These are phyloP conservation scores for Russula compacta DNA, from an alignment of 768 basidiomycete species.

Conservation along the genomic window DNA sequence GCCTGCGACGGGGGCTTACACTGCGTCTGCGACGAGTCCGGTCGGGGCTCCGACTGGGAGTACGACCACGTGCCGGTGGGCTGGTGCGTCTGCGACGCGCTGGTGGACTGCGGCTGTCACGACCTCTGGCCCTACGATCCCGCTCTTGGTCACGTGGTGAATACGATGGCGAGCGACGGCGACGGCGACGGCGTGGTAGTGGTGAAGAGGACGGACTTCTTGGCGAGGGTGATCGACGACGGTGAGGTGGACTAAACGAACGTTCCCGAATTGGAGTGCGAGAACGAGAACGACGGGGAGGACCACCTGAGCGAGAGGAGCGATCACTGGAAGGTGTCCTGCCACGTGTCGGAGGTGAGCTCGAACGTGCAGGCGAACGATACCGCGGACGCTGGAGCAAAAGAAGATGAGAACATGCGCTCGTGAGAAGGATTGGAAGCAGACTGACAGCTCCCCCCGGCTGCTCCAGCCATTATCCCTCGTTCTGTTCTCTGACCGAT, in stretches of 20 bases:
- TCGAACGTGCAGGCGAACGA: slow-evolving; percentile 34
- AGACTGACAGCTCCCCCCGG: slow-evolving; percentile 47
- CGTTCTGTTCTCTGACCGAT: slow-evolving; percentile 31
- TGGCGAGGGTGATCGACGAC: slow-evolving; percentile 21
- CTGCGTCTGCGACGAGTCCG: slow-evolving; percentile 37
- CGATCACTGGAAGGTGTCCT: slow-evolving; percentile 27
- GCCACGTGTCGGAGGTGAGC: slow-evolving; percentile 23
- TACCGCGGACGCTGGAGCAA: slow-evolving; percentile 38
- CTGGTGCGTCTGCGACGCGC: slow-evolving; percentile 27
- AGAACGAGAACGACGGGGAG: slow-evolving; percentile 28
- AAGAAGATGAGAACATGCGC: slow-evolving; percentile 19
- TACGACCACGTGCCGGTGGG: slow-evolving; percentile 23
- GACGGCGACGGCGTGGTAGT: slow-evolving; percentile 29
- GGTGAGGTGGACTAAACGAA: slow-evolving; percentile 13
- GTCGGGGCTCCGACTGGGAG: slow-evolving; percentile 30
- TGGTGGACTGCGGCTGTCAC: slow-evolving; percentile 49
- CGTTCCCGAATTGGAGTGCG: slow-evolving; percentile 18
- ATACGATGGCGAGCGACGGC: slow-evolving; percentile 39
- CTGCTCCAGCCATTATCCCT: slow-evolving; percentile 60
- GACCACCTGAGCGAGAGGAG: slow-evolving; percentile 35
- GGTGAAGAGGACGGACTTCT: slow-evolving; percentile 18
- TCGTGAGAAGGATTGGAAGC: slow-evolving; percentile 17
- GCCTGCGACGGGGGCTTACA: slow-evolving; percentile 28
- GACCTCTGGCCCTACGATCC: slow-evolving; percentile 19
- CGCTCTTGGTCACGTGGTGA: slow-evolving; percentile 36